Evolutionary conservation across 2,329 filamentous ascomycete genomes (phyloP), one percentile per base, ranked within the genome.

Genomic region (Aspergillus sergii): DNA sequence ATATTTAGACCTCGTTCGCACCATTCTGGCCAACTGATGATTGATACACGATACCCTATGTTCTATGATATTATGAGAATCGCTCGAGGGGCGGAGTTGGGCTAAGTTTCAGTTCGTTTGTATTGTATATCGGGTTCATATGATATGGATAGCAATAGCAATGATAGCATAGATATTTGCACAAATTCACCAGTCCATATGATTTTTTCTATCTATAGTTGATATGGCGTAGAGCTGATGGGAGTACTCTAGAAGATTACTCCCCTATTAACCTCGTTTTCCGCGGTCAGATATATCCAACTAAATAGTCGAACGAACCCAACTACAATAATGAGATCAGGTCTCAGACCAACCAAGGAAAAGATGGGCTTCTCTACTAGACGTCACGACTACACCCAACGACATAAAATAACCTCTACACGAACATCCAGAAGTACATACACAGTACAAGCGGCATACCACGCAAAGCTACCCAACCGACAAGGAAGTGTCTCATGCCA

Each of bases 11-110:
- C 89, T 95, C 64, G 91, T 95, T 74, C 89, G 91, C 74, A 94
- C 91, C 59, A 93, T 95, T 75, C 89, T 95, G 70, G 91, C 91
- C 79, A 94, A 94, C 83, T 95, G 86, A 79, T 77, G 86, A 79
- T 77, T 61, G 63, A 66, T 64, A 62, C 63, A 69, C 69, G 65
- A 74, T 71, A 72, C 69, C 70, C 64, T 66, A 66, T 58, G 61
- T 66, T 67, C 62, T 65, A 70, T 64, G 68, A 67, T 69, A 56
- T 62, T 55, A 61, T 51, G 59, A 57, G 53, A 50, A 46, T 45
- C 34, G 53, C 32, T 54, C 59, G 36, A 55, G 21, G 53, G 46
- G 51, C 30, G 59, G 54, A 57, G 59, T 57, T 57, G 45, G 32
- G 59, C 55, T 55, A 28, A 26, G 51, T 61, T 61, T 55, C 32